Evolutionary conservation across 2,329 filamentous ascomycete genomes (phyloP).

Genomic region (Aspergillus japonicus): DNA sequence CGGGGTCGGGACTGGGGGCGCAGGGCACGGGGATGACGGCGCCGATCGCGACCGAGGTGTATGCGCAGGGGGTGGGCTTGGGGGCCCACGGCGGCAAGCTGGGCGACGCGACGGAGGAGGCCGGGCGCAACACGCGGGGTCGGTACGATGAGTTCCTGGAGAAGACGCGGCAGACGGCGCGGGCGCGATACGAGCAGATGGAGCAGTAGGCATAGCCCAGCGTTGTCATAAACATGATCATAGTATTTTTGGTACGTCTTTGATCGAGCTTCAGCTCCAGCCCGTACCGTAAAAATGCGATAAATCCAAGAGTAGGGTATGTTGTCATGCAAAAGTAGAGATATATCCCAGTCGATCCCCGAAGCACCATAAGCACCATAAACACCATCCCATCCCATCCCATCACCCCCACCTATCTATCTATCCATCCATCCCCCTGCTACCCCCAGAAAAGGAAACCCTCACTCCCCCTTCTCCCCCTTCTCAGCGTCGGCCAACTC

Average conservation of each 20-base stretch:
- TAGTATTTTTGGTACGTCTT: too few relatives aligned
- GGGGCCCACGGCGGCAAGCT: slow-evolving; percentile 51
- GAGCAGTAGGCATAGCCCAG: slow-evolving; percentile 8
- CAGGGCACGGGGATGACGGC: slow-evolving; percentile 49
- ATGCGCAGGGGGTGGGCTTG: slow-evolving; percentile 51
- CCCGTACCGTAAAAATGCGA: neutral
- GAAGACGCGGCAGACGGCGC: slow-evolving; percentile 47
- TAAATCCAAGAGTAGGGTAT: neutral
- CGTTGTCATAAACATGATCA: too few relatives aligned
- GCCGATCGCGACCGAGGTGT: slow-evolving; percentile 49
- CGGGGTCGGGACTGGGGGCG: slow-evolving; percentile 49
- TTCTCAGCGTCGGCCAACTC: neutral
- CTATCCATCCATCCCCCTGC: neutral
- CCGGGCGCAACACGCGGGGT: slow-evolving; percentile 48
- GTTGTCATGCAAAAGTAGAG: neutral
- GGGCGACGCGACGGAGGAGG: slow-evolving; percentile 50
- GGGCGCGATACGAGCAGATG: slow-evolving; percentile 49
- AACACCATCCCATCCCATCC: neutral
- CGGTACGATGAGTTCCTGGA: slow-evolving; percentile 51
- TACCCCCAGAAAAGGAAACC: too few relatives aligned
- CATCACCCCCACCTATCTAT: neutral
- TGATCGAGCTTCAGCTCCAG: too few relatives aligned
- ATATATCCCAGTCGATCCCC: neutral
- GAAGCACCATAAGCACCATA: neutral
- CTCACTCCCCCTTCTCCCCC: slow-evolving; percentile 5